Evolutionary conservation across 257 asterid genomes (phyloP).

Genomic region (Cynanchum wilfordii): DNA sequence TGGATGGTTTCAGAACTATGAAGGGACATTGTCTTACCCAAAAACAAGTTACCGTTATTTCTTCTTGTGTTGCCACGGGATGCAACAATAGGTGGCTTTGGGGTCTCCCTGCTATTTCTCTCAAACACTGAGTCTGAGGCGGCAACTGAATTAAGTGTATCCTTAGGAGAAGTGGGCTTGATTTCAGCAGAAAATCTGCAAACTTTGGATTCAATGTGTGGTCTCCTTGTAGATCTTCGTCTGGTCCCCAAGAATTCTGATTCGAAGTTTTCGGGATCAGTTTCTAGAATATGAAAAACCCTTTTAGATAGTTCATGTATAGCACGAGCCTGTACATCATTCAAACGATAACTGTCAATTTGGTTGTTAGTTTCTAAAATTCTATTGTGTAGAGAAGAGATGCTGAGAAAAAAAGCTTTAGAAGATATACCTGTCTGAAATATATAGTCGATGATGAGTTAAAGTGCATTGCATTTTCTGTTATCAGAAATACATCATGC

Average conservation of each 20-base stretch:
- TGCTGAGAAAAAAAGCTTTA: not conserved
- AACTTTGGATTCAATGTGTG: conserved; percentile 34
- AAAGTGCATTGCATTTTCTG: conserved; percentile 88
- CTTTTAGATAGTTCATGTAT: conserved; percentile 73
- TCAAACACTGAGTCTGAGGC: conserved; percentile 29
- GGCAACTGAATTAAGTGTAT: conserved; percentile 4
- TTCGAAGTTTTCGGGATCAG: conserved; percentile 53
- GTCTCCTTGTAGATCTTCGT: conserved; percentile 62
- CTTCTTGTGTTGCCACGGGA: conserved; percentile 16
- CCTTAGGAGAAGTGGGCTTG: conserved; percentile 17
- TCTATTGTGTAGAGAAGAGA: too few species aligned
- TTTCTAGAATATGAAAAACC: conserved; percentile 60
- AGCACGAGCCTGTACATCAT: conserved; percentile 56
- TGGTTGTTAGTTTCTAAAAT: not conserved
- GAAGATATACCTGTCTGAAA: conserved; percentile 58
- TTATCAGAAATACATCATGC: conserved; percentile 78
- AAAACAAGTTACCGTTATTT: conserved; percentile 8
- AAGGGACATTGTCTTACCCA: conserved; percentile 21
- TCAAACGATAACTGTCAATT: conserved; percentile 1
- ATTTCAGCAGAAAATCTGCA: conserved; percentile 16
- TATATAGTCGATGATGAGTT: conserved; percentile 61
- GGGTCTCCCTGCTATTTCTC: conserved; percentile 24
- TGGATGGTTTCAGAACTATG: not conserved
- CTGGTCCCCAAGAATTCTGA: conserved; percentile 56
- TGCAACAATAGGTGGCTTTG: conserved; percentile 6